These are phyloP conservation scores for Groenewaldozyma salmanticensis DNA, from an alignment of 805 yeast species.

Conservation along the genomic window DNA sequence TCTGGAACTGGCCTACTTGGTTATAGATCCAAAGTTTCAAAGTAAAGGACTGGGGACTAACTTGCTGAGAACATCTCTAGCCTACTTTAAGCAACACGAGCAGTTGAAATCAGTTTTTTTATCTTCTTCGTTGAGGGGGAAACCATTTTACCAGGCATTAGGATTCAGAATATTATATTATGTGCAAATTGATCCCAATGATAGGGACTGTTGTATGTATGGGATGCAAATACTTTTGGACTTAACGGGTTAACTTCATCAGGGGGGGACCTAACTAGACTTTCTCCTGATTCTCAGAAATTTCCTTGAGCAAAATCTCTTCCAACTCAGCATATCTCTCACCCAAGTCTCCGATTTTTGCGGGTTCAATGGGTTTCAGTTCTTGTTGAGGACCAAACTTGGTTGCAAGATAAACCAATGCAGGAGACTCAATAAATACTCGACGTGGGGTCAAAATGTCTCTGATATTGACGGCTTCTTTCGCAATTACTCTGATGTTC, in stretches of 20 bases:
- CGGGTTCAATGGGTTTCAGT: constrained; percentile 9
- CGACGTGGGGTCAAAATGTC: constrained; percentile 74
- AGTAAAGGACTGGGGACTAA: neutral
- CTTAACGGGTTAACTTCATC: too few relatives aligned
- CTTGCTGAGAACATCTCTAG: neutral
- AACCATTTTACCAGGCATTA: neutral
- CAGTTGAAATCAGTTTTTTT: neutral
- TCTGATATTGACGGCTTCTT: constrained; percentile 74
- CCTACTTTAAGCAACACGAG: neutral
- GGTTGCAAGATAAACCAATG: constrained; percentile 52
- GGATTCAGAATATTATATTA: neutral
- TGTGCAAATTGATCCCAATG: neutral
- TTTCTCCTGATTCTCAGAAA: neutral
- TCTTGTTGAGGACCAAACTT: constrained; percentile 10
- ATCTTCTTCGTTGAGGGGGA: neutral
- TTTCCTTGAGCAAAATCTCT: neutral
- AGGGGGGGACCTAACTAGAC: neutral
- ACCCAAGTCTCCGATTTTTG: constrained; percentile 1
- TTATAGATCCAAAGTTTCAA: neutral
- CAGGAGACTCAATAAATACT: constrained; percentile 59
- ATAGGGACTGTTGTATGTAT: neutral
- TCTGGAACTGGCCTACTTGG: neutral
- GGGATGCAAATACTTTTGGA: neutral
- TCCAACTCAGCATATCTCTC: constrained; percentile 1
- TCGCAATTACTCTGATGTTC: constrained; percentile 55